phyloP scores from a whole-genome alignment of 495 filamentous ascomycete species.

The Lentithecium fluviatile region DNA sequence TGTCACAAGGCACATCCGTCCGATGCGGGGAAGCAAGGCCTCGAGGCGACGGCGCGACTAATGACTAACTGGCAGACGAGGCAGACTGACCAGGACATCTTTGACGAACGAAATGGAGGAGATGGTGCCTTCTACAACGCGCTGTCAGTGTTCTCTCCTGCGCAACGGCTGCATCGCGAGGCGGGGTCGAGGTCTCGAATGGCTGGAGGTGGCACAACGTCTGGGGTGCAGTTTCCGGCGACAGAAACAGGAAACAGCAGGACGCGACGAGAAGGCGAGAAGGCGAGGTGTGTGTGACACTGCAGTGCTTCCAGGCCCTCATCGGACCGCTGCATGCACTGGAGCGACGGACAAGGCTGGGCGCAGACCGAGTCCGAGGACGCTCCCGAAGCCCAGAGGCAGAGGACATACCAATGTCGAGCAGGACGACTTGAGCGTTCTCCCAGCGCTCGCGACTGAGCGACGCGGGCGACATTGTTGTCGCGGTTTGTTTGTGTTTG shows the following conservation, averaged over 20 bases:
- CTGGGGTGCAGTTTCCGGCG: slow-evolving; percentile 20
- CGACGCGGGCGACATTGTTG: slow-evolving; percentile 29
- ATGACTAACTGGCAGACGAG: slow-evolving; percentile 8
- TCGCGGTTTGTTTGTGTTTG: slow-evolving; percentile 12
- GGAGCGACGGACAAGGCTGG: slow-evolving; percentile 2
- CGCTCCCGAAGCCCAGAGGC: not conserved
- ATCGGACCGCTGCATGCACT: slow-evolving; percentile 9
- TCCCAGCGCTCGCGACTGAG: slow-evolving; percentile 29
- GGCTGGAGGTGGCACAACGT: slow-evolving; percentile 16
- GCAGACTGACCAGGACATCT: slow-evolving; percentile 61
- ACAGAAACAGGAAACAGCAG: not conserved
- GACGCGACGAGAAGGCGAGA: not conserved
- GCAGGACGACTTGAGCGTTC: slow-evolving; percentile 34
- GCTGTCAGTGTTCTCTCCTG: slow-evolving; percentile 22
- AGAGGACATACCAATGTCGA: slow-evolving; percentile 43
- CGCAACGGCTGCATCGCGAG: slow-evolving; percentile 3
- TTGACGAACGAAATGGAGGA: slow-evolving; percentile 73
- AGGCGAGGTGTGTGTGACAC: too few species aligned
- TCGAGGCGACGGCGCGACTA: not conserved
- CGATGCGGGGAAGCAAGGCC: slow-evolving; percentile 23
- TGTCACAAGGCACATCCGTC: slow-evolving; percentile 23
- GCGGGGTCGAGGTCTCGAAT: slow-evolving; percentile 9
- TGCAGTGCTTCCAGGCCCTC: slow-evolving; percentile 18
- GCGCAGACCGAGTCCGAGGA: not conserved
- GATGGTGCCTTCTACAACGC: slow-evolving; percentile 61